These are phyloP conservation scores for Albatrellus ellisii DNA, from an alignment of 768 basidiomycete genomes.

Conservation along the genomic window DNA sequence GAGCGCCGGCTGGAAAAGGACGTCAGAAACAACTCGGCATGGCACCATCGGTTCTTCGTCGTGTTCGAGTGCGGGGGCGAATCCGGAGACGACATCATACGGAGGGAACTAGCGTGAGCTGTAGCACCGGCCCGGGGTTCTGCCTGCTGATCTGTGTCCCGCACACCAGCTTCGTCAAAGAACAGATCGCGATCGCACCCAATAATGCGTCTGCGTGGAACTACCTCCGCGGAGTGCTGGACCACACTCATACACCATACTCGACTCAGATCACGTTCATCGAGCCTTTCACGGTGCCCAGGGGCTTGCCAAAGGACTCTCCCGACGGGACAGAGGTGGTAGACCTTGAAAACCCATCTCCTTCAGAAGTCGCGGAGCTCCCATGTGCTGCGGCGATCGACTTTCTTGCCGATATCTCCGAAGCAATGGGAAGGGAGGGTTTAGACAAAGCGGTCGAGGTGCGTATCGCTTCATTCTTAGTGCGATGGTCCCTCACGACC, in stretches of 20 bases:
- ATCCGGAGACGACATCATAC: conserved; percentile 40
- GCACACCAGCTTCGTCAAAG: conserved; percentile 56
- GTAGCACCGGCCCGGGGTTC: neutral
- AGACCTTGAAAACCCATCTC: conserved; percentile 66
- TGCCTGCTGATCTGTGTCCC: neutral
- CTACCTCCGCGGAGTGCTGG: conserved; percentile 80
- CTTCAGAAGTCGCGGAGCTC: conserved; percentile 49
- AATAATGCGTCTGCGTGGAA: conserved; percentile 97
- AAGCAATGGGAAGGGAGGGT: conserved; percentile 37
- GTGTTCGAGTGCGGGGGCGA: conserved; percentile 57
- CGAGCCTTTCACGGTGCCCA: conserved; percentile 52
- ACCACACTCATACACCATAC: conserved; percentile 45
- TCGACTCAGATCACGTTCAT: conserved; percentile 45
- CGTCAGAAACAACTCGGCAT: conserved; percentile 92
- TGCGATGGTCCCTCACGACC: neutral
- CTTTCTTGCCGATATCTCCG: conserved; percentile 70
- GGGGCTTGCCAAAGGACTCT: too few species aligned
- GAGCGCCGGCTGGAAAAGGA: conserved; percentile 61
- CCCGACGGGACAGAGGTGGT: conserved; percentile 30
- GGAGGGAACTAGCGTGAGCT: conserved; percentile 69
- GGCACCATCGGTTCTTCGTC: conserved; percentile 92
- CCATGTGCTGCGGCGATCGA: conserved; percentile 75
- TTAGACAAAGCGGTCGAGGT: conserved; percentile 26
- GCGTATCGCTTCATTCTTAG: conserved; percentile 1
- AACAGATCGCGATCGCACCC: conserved; percentile 73